Percentiles rank a stretch among this genome's conserved stretches.
These are phyloP conservation scores for Neurospora sp. DNA, from an alignment of 2,329 filamentous ascomycete species.

Conservation along the genomic window DNA sequence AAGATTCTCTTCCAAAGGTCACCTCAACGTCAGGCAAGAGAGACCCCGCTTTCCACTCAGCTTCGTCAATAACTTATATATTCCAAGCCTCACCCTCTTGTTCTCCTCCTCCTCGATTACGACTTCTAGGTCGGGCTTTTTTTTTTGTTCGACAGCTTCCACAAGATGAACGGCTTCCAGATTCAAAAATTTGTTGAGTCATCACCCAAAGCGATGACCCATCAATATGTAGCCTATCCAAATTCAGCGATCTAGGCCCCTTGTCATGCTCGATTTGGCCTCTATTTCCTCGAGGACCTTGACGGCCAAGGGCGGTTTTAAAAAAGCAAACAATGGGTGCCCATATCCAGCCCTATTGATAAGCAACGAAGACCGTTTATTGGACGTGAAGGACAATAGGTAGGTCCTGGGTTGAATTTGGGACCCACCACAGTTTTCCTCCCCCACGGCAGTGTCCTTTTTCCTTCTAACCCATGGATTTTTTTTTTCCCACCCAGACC, in stretches of 20 bases:
- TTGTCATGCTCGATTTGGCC: background rate
- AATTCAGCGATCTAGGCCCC: background rate
- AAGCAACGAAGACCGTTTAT: background rate
- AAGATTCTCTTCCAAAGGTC: background rate
- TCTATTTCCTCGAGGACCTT: background rate
- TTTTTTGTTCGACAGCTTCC: background rate
- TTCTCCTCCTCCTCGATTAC: background rate
- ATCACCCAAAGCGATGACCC: background rate
- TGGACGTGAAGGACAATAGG: background rate
- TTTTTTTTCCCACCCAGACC: background rate
- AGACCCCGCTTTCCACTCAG: background rate
- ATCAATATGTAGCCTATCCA: background rate
- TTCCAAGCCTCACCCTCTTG: background rate
- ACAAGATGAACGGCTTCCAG: no score
- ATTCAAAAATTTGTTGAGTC: background rate
- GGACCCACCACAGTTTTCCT: background rate
- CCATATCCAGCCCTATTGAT: background rate
- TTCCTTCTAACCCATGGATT: background rate
- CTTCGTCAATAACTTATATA: background rate
- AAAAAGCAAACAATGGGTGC: background rate
- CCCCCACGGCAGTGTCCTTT: background rate
- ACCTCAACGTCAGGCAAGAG: background rate
- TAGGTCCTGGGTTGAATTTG: background rate
- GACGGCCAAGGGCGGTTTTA: background rate
- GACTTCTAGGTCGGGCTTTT: background rate